phyloP scores from a whole-genome alignment of 2,329 filamentous ascomycete species.

The Penicillium sp. region DNA sequence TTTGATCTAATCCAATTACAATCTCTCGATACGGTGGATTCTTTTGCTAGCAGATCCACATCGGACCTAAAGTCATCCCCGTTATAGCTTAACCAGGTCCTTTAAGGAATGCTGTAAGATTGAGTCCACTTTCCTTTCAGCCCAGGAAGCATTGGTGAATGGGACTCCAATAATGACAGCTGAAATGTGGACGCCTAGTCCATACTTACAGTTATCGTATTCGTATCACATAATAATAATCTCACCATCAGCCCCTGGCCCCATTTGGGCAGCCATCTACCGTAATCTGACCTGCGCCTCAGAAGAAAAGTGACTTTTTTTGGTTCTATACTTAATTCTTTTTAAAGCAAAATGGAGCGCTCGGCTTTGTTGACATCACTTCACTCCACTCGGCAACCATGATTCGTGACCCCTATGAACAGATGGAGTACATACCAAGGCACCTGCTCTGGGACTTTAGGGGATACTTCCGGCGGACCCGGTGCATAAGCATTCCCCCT shows the following conservation, averaged over 20 bases:
- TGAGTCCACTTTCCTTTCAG: not conserved
- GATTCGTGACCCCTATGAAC: constrained; percentile 3
- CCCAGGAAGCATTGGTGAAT: not conserved
- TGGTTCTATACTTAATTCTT: not conserved
- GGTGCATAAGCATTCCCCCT: constrained; percentile 19
- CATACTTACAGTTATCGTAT: not conserved
- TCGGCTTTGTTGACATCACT: constrained; percentile 14
- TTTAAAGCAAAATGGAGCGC: not conserved
- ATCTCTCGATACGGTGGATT: not conserved
- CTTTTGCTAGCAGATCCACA: not conserved
- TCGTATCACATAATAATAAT: not conserved
- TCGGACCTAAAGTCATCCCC: not conserved
- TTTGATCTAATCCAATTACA: not conserved
- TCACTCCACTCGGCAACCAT: constrained; percentile 6
- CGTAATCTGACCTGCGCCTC: not conserved
- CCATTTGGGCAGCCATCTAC: not conserved
- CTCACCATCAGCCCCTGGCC: not conserved
- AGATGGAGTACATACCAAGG: not conserved
- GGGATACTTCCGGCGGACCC: constrained; percentile 19
- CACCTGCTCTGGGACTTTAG: not conserved
- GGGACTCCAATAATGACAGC: not conserved
- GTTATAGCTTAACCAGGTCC: not conserved
- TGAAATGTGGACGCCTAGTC: not conserved
- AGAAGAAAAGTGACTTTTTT: not conserved
- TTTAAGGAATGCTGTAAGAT: not conserved